A percentile compares a stretch with the other conserved stretches of the same genome.
Conservation (phyloP, 2,329 filamentous ascomycete genomes). For the Macrophomina pseudophaseolina region DNA sequence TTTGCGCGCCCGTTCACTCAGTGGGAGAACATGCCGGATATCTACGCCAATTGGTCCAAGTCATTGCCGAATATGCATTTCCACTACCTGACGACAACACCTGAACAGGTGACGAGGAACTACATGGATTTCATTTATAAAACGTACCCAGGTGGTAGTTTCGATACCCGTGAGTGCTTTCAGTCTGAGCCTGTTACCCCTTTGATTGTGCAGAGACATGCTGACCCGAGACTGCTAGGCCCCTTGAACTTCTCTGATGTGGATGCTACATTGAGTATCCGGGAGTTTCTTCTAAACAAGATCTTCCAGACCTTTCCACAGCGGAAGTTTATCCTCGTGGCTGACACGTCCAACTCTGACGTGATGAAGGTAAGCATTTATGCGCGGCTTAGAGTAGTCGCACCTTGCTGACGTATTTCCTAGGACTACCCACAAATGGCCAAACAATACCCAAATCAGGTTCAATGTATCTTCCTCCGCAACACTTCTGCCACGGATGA, state of each 20-base stretch:
- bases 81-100: conserved; percentile 81
- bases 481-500: conserved; percentile 74
- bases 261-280: conserved; percentile 72
- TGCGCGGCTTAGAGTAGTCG: not conserved
- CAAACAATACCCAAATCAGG: conserved; percentile 69
- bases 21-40: conserved; percentile 81
- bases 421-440: conserved; percentile 65
- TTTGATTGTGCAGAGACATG: not conserved
- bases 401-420: not conserved
- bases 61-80: conserved; percentile 73
- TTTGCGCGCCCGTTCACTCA: conserved; percentile 72
- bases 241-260: conserved; percentile 82
- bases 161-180: conserved; percentile 64
- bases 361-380: conserved; percentile 59
- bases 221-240: not conserved
- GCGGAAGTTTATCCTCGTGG: conserved; percentile 76
- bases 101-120: conserved; percentile 74
- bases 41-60: conserved; percentile 77
- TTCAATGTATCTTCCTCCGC: conserved; percentile 77
- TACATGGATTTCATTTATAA: conserved; percentile 83
- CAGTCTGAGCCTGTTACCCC: no score
- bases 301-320: conserved; percentile 76
- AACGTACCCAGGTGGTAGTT: conserved; percentile 76
- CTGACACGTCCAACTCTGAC: conserved; percentile 77
- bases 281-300: conserved; percentile 71